A percentile compares a stretch with the other conserved stretches of the same genome.
These are phyloP conservation scores for Vitis hybrid DNA, from an alignment of 177 flowering plant genomes.

Conservation along the genomic window DNA sequence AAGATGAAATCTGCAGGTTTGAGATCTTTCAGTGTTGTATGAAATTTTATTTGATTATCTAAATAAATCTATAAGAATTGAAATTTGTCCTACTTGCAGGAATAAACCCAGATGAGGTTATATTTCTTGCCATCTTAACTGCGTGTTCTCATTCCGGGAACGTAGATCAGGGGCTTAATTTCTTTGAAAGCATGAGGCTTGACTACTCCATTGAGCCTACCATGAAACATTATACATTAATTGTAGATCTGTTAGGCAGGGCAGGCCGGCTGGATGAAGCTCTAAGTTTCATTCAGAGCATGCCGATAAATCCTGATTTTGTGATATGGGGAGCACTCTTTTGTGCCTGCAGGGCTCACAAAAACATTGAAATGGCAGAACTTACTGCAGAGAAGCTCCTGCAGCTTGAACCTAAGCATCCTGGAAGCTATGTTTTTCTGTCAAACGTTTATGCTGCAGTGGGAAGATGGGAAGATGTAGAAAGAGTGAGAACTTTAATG, in stretches of 20 bases:
- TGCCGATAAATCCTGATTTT: constrained; percentile 53
- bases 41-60: not conserved
- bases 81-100: constrained; percentile 29
- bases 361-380: constrained; percentile 43
- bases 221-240: constrained; percentile 46
- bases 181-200: constrained; percentile 43
- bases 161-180: constrained; percentile 39
- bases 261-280: constrained; percentile 53
- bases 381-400: constrained; percentile 36
- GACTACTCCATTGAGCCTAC: constrained; percentile 46
- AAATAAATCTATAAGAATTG: constrained; percentile 1
- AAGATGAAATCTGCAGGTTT: constrained; percentile 44
- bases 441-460: constrained; percentile 48
- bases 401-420: constrained; percentile 49
- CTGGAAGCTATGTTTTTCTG: constrained; percentile 44
- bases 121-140: constrained; percentile 46
- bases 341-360: constrained; percentile 56
- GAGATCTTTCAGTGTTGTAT: not conserved
- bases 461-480: constrained; percentile 52
- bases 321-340: constrained; percentile 60
- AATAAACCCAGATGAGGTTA: constrained; percentile 44
- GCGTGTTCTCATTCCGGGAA: constrained; percentile 57
- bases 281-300: constrained; percentile 32
- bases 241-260: constrained; percentile 50
- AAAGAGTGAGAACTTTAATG: constrained; percentile 44